Evolutionary conservation across 1,139 yeast genomes (phyloP), one percentile per base, ranked within the genome.

Genomic region (Lodderomyces jiufengensis): DNA sequence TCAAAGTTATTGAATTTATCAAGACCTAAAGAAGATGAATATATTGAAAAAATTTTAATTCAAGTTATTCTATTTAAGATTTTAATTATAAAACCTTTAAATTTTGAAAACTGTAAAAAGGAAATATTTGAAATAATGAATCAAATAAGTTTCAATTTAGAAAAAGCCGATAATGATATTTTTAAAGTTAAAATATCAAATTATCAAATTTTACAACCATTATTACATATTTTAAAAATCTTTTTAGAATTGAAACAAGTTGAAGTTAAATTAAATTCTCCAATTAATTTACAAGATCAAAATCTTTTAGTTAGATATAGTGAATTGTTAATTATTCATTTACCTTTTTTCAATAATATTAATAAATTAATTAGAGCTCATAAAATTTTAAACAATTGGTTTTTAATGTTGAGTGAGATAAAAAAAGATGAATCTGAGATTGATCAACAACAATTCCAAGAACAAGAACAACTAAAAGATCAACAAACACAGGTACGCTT

Each of bases 191-290:
- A 59, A 34, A 51, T 64, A 43, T 55, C 66, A 26, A 64, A 63
- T 40, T 61, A 56, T 44, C 67, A 64, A 38, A 39, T 63, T 18
- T 45, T 63, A 14, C 67, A 66, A 22, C 69, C 64, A 26, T 48
- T 66, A 31, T 46, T 66, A 15, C 70, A 64, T 38, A 42, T 64
- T 15, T 45, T 66, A 29, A 62, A 59, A 41, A 48, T 61, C 10
- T 49, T 53, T 14, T 49, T 63, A 14, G 48, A 44, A 18, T 38
- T 44, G 24, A 44, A 44, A 28, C 61, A 57, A 34, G 43, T 54
- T 31, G 61, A 54, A 36, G 50, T 47, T 8, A 46, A 31, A 27
- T 21, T 31, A 14, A 29, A 34, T 23, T 16, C 13, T 12, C 37
- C 31, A n/a, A 24, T 42, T 10, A 36, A 46, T 29, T 46, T 42